Evolutionary conservation across 345 rosid genomes (phyloP).

Genomic region (Citrus medica): DNA sequence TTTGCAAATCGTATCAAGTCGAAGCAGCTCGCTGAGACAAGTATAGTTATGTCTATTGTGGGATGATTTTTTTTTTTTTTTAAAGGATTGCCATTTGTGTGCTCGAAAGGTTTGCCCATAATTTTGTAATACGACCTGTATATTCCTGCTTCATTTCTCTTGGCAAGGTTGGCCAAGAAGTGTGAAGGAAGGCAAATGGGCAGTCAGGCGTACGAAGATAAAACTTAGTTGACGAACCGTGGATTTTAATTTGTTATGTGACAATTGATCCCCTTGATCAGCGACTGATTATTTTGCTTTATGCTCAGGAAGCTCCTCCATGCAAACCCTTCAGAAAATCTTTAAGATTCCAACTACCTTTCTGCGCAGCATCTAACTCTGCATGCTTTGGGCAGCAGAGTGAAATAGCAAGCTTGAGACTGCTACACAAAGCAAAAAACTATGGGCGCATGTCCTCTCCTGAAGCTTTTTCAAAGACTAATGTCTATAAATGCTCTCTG

Average conservation of each 20-base stretch:
- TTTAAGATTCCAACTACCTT: too few species aligned
- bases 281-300: background rate
- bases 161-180: background rate
- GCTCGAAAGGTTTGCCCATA: conserved; percentile 19
- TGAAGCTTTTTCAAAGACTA: background rate
- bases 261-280: background rate
- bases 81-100: conserved; percentile 16
- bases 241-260: conserved; percentile 1
- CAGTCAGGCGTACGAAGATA: conserved; percentile 5
- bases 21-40: conserved; percentile 61
- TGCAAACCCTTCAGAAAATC: background rate
- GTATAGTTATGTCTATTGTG: conserved; percentile 11
- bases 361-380: background rate
- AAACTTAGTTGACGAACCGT: background rate
- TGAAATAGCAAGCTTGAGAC: background rate
- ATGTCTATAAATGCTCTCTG: too few species aligned
- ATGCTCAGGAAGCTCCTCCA: background rate
- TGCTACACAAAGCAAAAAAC: background rate
- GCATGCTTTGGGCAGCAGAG: background rate
- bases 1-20: conserved; percentile 37
- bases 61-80: background rate
- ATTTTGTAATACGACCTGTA: conserved; percentile 9
- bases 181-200: conserved; percentile 1
- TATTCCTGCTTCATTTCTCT: background rate
- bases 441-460: background rate